phyloP scores from a whole-genome alignment of 345 rosid species.

The Eucalyptus paniculata region DNA sequence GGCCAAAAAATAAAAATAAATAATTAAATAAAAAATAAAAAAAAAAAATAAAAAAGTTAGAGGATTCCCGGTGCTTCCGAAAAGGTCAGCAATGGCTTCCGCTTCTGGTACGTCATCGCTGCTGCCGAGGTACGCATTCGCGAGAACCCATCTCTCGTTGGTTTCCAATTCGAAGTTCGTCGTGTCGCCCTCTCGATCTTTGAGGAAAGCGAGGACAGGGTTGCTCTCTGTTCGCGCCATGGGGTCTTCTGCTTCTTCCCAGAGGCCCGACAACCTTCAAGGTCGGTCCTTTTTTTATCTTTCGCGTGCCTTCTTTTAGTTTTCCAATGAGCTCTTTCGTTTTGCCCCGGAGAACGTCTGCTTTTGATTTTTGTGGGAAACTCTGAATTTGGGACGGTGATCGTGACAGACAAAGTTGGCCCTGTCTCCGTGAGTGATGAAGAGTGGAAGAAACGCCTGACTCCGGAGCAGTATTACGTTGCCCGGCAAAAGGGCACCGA shows the following conservation, averaged over 20 bases:
- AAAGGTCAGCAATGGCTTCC: background rate
- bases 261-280: constrained; percentile 40
- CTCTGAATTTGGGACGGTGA: background rate
- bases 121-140: background rate
- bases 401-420: constrained; percentile 26
- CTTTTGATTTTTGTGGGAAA: background rate
- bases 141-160: background rate
- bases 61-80: background rate
- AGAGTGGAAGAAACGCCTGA: constrained; percentile 73
- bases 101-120: background rate
- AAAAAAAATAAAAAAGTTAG: background rate
- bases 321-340: background rate
- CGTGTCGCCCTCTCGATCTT: background rate
- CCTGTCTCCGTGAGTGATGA: constrained; percentile 33
- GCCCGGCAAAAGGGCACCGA: constrained; percentile 87
- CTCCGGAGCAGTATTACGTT: constrained; percentile 54
- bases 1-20: background rate
- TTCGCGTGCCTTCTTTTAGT: background rate
- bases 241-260: constrained; percentile 87
- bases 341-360: background rate
- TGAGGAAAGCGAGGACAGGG: background rate
- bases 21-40: background rate
- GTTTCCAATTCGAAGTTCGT: background rate
- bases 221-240: constrained; percentile 33
- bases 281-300: constrained; percentile 7